A percentile compares a stretch with the other conserved stretches of the same genome.
Evolutionary conservation across 2,329 filamentous ascomycete species (phyloP).

Genomic region (Fusarium gaditjirri): DNA sequence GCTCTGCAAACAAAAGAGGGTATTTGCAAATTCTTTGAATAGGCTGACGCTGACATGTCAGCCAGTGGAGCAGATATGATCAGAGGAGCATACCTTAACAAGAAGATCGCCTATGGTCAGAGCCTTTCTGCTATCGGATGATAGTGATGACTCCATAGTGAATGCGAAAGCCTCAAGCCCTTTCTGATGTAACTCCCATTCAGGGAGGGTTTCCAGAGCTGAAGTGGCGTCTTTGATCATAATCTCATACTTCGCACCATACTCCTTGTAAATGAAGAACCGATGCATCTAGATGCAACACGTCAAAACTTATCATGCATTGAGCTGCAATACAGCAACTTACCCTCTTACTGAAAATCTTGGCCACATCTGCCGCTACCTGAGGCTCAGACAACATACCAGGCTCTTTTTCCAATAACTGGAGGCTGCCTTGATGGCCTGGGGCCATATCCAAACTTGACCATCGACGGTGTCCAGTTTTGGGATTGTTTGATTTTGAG

Average conservation of each 20-base stretch:
- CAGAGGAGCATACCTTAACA: conserved; percentile 75
- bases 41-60: conserved; percentile 64
- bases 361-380: conserved; percentile 69
- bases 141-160: conserved; percentile 73
- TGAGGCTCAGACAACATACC: conserved; percentile 68
- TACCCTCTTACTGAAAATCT: conserved; percentile 69
- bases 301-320: not conserved
- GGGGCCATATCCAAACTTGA: conserved; percentile 59
- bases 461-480: conserved; percentile 57
- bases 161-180: conserved; percentile 86
- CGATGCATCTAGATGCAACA: conserved; percentile 70
- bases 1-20: conserved; percentile 84
- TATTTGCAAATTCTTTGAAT: conserved; percentile 95
- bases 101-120: conserved; percentile 86
- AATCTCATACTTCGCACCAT: conserved; percentile 87
- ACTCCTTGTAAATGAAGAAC: conserved; percentile 91
- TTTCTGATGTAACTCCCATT: conserved; percentile 84
- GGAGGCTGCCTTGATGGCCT: conserved; percentile 51
- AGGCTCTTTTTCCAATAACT: conserved; percentile 59
- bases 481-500: conserved; percentile 19
- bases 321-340: not conserved
- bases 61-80: not conserved
- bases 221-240: conserved; percentile 82
- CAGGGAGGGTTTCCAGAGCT: conserved; percentile 72
- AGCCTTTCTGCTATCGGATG: conserved; percentile 75